Evolutionary conservation across 768 basidiomycete genomes (phyloP), one percentile per base, ranked within the genome.

Genomic region (Mycena galericulata): DNA sequence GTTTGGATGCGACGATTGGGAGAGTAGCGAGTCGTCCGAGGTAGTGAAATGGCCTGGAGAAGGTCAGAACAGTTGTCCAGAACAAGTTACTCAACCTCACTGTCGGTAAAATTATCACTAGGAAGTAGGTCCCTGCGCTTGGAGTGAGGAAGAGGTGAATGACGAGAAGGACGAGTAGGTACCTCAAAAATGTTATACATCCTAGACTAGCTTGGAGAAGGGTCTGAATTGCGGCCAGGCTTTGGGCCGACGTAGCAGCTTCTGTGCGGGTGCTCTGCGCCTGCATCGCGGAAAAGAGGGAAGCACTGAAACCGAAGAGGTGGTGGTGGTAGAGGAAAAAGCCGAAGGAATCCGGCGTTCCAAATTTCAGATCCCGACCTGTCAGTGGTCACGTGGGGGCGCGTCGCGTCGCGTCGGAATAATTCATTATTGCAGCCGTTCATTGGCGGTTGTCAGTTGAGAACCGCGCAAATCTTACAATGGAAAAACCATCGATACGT

Each of bases 131-230:
- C 90, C 74, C 93, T 94, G 55, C 10, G 6, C 6, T 38, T 1
- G n/a, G 60, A 3, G 15, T 71, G 38, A 70, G 61, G 54, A 47
- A 45, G 47, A 30, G 12, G 22, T 53, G 50, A 22, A 10, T 9
- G 30, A 63, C 20, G 45, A 15, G 65, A 53, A 55, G 55, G 24
- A 17, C 36, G 15, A 38, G 29, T 12, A 43, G 65, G 34, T 70
- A 89, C 93, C 93, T 88, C 65, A 95, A 79, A 77, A 90, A 95
- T 18, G 92, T 88, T 61, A 95, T 92, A 61, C 92, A 92, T 0
- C 92, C 92, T 47, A 95, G 77, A 12, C 92, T 90, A 11, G 93
- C 92, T 67, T 84, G 85, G 8, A 95, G 80, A 46, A 95, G 81
- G 14, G 92, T 93, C 73, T 94, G 87, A 14, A 94, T 87, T 22